phyloP scores from a whole-genome alignment of 2,329 filamentous ascomycete genomes.

The Aureobasidium sp. region DNA sequence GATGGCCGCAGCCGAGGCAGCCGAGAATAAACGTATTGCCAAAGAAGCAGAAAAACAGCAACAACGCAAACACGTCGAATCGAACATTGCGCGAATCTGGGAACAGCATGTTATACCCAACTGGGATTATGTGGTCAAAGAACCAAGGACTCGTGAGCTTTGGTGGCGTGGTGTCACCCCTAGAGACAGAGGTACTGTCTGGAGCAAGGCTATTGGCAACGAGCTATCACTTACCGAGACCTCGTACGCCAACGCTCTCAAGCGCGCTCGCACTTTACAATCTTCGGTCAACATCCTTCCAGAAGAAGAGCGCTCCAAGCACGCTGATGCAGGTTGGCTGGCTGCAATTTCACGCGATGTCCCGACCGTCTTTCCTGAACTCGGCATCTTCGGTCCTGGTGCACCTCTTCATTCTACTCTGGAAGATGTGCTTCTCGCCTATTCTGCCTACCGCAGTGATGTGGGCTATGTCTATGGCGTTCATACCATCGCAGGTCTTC shows the following conservation, averaged over 20 bases:
- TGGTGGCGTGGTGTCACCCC: slow-evolving; percentile 77
- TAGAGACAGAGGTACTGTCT: slow-evolving; percentile 59
- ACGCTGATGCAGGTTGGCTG: slow-evolving; percentile 53
- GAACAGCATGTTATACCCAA: slow-evolving; percentile 67
- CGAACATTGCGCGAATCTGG: slow-evolving; percentile 52
- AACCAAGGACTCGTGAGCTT: slow-evolving; percentile 62
- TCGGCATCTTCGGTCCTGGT: slow-evolving; percentile 60
- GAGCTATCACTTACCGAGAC: slow-evolving; percentile 57
- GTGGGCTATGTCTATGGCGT: slow-evolving; percentile 69
- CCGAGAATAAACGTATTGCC: slow-evolving; percentile 42
- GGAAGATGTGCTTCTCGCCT: slow-evolving; percentile 66
- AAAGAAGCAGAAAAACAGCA: slow-evolving; percentile 44
- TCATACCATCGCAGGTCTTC: slow-evolving; percentile 63
- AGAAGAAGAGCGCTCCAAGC: slow-evolving; percentile 35
- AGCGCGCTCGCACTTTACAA: slow-evolving; percentile 56
- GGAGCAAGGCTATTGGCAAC: slow-evolving; percentile 65
- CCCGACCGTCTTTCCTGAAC: slow-evolving; percentile 58
- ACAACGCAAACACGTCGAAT: slow-evolving; percentile 43
- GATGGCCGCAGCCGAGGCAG: slow-evolving; percentile 57
- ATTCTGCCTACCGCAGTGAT: slow-evolving; percentile 73
- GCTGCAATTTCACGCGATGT: slow-evolving; percentile 56
- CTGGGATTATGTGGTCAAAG: slow-evolving; percentile 62
- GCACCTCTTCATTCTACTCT: slow-evolving; percentile 60
- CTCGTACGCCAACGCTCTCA: slow-evolving; percentile 63
- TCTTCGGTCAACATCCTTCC: slow-evolving; percentile 40